Evolutionary conservation across 2,329 filamentous ascomycete species (phyloP).

Genomic region (Pseudocercospora fuligena): DNA sequence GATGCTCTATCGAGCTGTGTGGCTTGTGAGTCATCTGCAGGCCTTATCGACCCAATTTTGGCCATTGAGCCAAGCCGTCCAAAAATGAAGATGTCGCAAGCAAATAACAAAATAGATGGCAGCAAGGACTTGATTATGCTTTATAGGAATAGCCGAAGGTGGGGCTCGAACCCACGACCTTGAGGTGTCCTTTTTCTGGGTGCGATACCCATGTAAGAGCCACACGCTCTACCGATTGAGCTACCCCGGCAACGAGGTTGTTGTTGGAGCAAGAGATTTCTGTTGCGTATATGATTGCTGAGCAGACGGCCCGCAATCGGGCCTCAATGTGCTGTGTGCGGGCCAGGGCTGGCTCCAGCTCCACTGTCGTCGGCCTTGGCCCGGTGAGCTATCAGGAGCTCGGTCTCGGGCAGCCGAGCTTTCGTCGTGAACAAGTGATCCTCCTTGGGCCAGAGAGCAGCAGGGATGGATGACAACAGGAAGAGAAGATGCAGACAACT

Average conservation of each 20-base stretch:
- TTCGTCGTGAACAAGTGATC: background rate
- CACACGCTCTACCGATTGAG: conserved; percentile 60
- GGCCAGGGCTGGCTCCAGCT: background rate
- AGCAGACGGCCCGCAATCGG: background rate
- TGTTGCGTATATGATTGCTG: background rate
- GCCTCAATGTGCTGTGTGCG: background rate
- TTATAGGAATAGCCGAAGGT: conserved; percentile 35
- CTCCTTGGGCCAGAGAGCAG: background rate
- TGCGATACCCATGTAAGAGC: conserved; percentile 47
- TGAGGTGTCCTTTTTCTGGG: conserved; percentile 18
- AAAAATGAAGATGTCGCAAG: background rate
- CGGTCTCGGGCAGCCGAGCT: background rate
- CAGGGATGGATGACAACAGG: background rate
- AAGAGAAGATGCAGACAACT: background rate
- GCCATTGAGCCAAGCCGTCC: background rate
- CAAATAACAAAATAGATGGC: conserved; percentile 1
- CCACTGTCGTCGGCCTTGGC: background rate
- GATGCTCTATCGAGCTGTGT: background rate
- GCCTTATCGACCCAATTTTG: background rate
- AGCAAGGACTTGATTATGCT: conserved; percentile 1
- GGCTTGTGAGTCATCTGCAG: background rate
- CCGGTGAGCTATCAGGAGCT: background rate
- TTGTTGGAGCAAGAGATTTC: background rate
- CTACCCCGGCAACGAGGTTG: conserved; percentile 48
- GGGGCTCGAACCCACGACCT: conserved; percentile 34